Evolutionary conservation across 2,329 filamentous ascomycete genomes (phyloP).

Genomic region (Colletotrichum noveboracense): DNA sequence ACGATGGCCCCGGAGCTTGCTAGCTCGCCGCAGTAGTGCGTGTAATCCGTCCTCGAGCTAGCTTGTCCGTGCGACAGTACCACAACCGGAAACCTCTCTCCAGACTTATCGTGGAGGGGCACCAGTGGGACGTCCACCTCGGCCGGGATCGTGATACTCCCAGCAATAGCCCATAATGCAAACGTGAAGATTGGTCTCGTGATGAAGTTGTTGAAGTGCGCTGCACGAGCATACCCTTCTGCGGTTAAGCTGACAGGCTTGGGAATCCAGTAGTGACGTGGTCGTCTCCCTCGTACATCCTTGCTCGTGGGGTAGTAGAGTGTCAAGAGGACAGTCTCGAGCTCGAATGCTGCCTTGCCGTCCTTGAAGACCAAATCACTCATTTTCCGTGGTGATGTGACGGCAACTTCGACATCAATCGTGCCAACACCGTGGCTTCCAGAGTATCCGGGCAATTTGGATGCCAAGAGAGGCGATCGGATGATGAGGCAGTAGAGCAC

Average conservation of each 20-base stretch:
- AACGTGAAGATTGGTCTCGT: conserved; percentile 47
- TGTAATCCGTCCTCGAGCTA: conserved; percentile 56
- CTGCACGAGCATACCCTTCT: conserved; percentile 51
- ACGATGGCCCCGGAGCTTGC: conserved; percentile 55
- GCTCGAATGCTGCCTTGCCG: conserved; percentile 45
- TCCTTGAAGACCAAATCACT: conserved; percentile 39
- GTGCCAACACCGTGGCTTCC: conserved; percentile 50
- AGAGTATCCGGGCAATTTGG: conserved; percentile 47
- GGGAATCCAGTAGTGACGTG: conserved; percentile 50
- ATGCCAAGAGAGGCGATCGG: conserved; percentile 47
- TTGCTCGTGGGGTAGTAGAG: conserved; percentile 51
- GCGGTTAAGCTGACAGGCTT: conserved; percentile 48
- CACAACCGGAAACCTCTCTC: conserved; percentile 45
- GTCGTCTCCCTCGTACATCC: conserved; percentile 26
- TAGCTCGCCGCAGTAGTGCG: conserved; percentile 54
- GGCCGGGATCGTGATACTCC: conserved; percentile 51
- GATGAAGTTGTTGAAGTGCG: conserved; percentile 47
- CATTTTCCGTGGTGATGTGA: conserved; percentile 34
- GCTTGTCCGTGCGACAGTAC: conserved; percentile 60
- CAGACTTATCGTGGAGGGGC: conserved; percentile 24
- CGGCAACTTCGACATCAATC: conserved; percentile 52
- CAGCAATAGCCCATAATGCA: conserved; percentile 45
- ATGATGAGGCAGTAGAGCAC: conserved; percentile 43
- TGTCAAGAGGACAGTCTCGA: conserved; percentile 54
- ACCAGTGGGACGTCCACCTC: conserved; percentile 50